Conservation (phyloP, 768 basidiomycete genomes). For the Tulasnella sp. region DNA sequence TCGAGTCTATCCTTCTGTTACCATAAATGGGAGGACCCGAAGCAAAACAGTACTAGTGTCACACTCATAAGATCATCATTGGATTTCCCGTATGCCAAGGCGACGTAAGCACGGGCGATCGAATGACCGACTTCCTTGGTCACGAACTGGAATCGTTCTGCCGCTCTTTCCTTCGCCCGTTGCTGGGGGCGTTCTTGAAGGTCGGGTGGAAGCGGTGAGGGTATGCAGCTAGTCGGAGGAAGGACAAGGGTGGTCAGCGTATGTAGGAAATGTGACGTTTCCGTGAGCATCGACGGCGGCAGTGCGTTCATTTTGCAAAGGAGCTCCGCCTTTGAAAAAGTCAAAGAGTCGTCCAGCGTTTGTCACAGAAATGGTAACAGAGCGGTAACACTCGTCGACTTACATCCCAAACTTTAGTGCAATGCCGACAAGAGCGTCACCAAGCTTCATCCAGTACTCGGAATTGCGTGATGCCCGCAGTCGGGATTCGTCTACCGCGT, state of each 20-base stretch:
- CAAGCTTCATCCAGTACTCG: conserved; percentile 51
- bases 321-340: conserved; percentile 47
- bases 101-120: conserved; percentile 66
- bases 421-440: conserved; percentile 64
- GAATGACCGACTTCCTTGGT: conserved; percentile 68
- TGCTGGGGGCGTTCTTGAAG: conserved; percentile 40
- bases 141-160: conserved; percentile 57
- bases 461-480: background rate
- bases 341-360: background rate
- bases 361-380: background rate
- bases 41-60: too few species aligned
- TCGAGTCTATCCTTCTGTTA: too few species aligned
- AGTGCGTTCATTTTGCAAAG: conserved; percentile 66
- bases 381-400: conserved; percentile 36
- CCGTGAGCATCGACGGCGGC: conserved; percentile 59
- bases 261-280: conserved; percentile 70
- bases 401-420: conserved; percentile 61
- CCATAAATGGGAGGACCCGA: too few species aligned
- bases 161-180: conserved; percentile 49
- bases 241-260: conserved; percentile 58
- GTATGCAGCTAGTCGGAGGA: conserved; percentile 42
- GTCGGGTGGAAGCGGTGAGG: conserved; percentile 34
- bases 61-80: conserved; percentile 34
- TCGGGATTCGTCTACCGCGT: conserved; percentile 27
- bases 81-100: conserved; percentile 50